phyloP scores from a whole-genome alignment of 2,329 filamentous ascomycete genomes.

The Parastagonospora avenae region DNA sequence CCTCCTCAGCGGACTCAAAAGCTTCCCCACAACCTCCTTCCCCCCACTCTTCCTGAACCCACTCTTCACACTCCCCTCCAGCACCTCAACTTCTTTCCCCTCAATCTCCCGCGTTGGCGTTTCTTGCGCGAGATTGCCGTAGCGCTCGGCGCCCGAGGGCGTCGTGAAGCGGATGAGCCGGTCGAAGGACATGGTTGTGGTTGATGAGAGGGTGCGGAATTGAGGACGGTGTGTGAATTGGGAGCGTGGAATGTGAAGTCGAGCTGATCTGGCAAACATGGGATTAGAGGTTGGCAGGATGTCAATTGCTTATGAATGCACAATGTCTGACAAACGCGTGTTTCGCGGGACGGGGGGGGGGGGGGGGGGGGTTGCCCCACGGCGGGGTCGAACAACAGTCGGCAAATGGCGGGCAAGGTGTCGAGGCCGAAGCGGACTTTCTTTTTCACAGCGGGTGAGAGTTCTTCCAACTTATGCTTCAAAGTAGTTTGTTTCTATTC shows the following conservation, averaged over 20 bases:
- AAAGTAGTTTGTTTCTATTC: not conserved
- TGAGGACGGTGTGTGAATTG: not conserved
- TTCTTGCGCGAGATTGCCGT: conserved; percentile 39
- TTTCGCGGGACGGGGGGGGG: no score
- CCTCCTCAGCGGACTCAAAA: conserved; percentile 34
- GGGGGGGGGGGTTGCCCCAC: not conserved
- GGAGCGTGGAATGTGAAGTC: not conserved
- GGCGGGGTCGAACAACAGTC: conserved; percentile 1
- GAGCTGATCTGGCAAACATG: conserved; percentile 3
- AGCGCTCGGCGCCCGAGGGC: conserved; percentile 34
- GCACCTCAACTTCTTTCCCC: conserved; percentile 35
- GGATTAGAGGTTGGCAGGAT: not conserved
- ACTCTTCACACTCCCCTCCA: conserved; percentile 33
- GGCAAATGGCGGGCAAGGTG: not conserved
- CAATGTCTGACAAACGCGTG: not conserved
- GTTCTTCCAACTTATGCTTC: not conserved
- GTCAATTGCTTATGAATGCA: conserved; percentile 1
- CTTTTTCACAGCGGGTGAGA: not conserved
- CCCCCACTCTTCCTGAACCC: conserved; percentile 38
- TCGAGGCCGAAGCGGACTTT: not conserved
- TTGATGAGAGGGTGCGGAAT: conserved; percentile 2
- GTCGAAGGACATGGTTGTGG: conserved; percentile 35
- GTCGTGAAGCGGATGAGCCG: conserved; percentile 41
- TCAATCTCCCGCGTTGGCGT: conserved; percentile 36
- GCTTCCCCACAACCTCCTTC: conserved; percentile 35